Conservation (phyloP, 768 basidiomycete genomes). For the Amanita molliuscula region DNA sequence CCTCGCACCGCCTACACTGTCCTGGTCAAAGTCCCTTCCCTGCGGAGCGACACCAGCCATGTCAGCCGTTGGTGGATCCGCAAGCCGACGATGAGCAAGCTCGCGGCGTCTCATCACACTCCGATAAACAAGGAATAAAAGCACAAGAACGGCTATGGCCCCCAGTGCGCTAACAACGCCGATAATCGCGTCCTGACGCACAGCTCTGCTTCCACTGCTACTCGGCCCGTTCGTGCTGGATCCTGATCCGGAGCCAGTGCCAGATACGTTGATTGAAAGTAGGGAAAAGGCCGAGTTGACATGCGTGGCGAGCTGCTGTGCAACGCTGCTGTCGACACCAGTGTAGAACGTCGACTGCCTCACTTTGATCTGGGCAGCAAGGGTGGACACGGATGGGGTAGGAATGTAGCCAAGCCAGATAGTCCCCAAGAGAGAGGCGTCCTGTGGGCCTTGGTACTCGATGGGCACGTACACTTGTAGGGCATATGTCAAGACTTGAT, state of each 20-base stretch:
- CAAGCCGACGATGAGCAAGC: constrained; percentile 61
- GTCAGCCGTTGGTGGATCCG: constrained; percentile 34
- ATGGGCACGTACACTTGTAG: constrained; percentile 63
- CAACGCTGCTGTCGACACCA: constrained; percentile 30
- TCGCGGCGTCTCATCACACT: constrained; percentile 58
- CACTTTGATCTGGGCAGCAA: constrained; percentile 57
- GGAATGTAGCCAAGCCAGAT: constrained; percentile 69
- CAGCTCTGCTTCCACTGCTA: constrained; percentile 17
- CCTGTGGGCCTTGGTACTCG: constrained; percentile 36
- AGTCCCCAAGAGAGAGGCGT: constrained; percentile 48
- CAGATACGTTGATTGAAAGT: constrained; percentile 26
- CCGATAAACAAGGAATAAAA: constrained; percentile 63
- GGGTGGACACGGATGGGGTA: constrained; percentile 35
- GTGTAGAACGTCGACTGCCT: constrained; percentile 58
- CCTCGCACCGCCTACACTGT: constrained; percentile 62
- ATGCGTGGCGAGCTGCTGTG: constrained; percentile 48
- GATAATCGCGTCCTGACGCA: constrained; percentile 78
- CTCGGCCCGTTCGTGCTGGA: constrained; percentile 14
- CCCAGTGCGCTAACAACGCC: constrained; percentile 83
- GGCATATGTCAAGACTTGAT: constrained; percentile 35
- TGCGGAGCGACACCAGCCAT: constrained; percentile 34
- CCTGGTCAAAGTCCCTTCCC: constrained; percentile 67
- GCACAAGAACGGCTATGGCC: constrained; percentile 61
- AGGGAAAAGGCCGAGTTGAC: constrained; percentile 64
- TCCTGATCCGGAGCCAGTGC: constrained; percentile 12